Percentiles rank a stretch among this genome's conserved stretches.
phyloP scores from a whole-genome alignment of 495 filamentous ascomycete genomes.

The Penicillium alfredii region DNA sequence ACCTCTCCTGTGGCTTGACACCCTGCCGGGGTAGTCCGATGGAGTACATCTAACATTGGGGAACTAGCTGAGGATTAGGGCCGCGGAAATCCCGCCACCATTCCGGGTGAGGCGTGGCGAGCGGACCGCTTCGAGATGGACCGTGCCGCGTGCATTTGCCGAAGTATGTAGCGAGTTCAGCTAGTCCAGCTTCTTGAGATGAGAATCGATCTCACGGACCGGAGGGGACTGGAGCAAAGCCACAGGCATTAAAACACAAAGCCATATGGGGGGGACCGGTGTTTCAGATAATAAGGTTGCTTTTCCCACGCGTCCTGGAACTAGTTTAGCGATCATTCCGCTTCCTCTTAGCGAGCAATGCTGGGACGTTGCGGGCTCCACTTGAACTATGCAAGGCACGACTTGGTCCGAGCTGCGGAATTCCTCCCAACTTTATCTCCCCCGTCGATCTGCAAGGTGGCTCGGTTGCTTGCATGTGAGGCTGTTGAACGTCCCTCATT shows the following conservation, averaged over 20 bases:
- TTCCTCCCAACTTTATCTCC: conserved; percentile 31
- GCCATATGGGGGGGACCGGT: conserved; percentile 21
- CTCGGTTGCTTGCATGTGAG: conserved; percentile 7
- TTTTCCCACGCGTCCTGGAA: conserved; percentile 19
- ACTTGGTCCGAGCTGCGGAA: conserved; percentile 23
- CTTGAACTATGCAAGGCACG: conserved; percentile 31
- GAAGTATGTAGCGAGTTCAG: conserved; percentile 9
- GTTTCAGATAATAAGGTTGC: conserved; percentile 26
- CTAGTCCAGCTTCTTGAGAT: too few species aligned
- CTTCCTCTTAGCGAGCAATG: conserved; percentile 17
- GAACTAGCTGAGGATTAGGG: too few species aligned
- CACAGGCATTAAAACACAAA: conserved; percentile 8
- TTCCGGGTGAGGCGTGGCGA: conserved; percentile 2
- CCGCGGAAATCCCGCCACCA: too few species aligned
- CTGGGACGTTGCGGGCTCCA: conserved; percentile 22
- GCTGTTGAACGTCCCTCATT: not conserved
- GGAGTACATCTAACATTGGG: too few species aligned
- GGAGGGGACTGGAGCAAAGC: conserved; percentile 9
- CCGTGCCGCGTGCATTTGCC: conserved; percentile 8
- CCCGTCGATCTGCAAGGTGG: conserved; percentile 3
- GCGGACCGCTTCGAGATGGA: conserved; percentile 2
- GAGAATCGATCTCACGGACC: too few species aligned
- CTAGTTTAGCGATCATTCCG: conserved; percentile 8
- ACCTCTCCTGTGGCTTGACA: too few species aligned
- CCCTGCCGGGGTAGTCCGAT: too few species aligned